Evolutionary conservation across 345 rosid species (phyloP).

Genomic region (Boechera divaricarpa): DNA sequence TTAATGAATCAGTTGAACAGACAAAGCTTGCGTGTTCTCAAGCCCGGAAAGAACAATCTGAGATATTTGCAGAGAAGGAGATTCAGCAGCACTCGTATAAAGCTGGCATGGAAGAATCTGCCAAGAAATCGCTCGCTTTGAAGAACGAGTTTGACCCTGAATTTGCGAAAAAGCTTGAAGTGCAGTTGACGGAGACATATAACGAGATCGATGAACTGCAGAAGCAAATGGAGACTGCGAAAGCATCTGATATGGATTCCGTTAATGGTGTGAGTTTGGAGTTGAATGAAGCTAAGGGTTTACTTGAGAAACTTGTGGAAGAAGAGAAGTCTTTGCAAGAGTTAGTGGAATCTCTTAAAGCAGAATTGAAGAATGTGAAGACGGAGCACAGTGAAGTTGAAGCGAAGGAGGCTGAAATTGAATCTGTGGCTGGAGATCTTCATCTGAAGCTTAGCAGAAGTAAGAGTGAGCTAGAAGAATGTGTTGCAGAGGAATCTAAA

Average conservation of each 20-base stretch:
- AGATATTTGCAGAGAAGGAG: conserved; percentile 76
- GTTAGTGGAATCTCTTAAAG: conserved; percentile 73
- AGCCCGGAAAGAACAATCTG: conserved; percentile 68
- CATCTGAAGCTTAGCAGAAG: conserved; percentile 75
- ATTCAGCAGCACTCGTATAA: conserved; percentile 62
- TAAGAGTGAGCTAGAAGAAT: conserved; percentile 80
- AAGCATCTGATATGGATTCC: conserved; percentile 79
- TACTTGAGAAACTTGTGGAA: conserved; percentile 70
- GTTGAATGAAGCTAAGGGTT: conserved; percentile 84
- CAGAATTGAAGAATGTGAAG: conserved; percentile 77
- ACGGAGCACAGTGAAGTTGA: conserved; percentile 68
- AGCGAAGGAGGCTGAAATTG: conserved; percentile 85
- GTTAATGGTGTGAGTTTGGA: conserved; percentile 69
- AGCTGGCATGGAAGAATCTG: conserved; percentile 69
- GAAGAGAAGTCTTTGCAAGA: conserved; percentile 72
- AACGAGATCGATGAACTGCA: conserved; percentile 63
- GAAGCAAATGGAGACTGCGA: conserved; percentile 74
- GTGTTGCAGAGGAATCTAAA: conserved; percentile 67
- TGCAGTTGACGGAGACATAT: conserved; percentile 62
- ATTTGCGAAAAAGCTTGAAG: conserved; percentile 64
- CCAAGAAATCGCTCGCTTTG: conserved; percentile 58
- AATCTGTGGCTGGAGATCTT: conserved; percentile 79
- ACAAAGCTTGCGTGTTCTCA: conserved; percentile 79
- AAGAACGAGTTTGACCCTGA: conserved; percentile 79
- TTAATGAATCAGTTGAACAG: conserved; percentile 81